Base-by-base conservation (phyloP, 768 basidiomycete genomes). In the Lactifluus volemus region DNA sequence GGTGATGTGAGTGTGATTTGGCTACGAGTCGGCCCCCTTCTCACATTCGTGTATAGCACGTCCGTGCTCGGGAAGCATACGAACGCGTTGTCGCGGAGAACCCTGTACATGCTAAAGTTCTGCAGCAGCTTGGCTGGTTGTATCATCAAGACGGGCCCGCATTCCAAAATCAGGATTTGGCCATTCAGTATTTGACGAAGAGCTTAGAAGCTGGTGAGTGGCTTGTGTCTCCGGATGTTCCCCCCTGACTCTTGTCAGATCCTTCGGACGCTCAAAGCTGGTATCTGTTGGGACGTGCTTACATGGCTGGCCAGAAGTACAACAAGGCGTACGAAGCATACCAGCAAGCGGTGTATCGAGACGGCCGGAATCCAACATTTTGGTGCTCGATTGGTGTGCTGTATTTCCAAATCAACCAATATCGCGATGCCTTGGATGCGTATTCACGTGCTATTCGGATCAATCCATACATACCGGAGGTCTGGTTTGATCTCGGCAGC, bases 241-340 rank as follows among this genome's bases (percentile, higher is more conserved):
- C n/a, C n/a, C n/a, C n/a, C 59, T 48, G 49, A 38, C 21, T 41
- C 15, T n/a, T 21, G 44, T 15, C 69, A 95, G 97, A 98, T 74
- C 85, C 92, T 17, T 82, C 87, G 30, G 97, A 99, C 71, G 92
- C 97, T 17, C 97, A 98, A 74, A 95, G 91, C 68, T 99, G 97
- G 96, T 99, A 98, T 75, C 84, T 98, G 47, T 86, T 98, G 64
- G 96, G 96, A 57, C 91, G 97, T 64, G 96, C 96, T 1, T 98
- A 94, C 74, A 98, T 98, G 94, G 92, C 94, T 15, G 93, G 92
- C 17, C 92, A 92, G 73, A 96, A 98, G 72, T 98, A 98, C 77
- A 98, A 97, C 81, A 98, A 98, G 72, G 97, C 97, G 17, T 98
- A 99, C 75, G 96, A 99, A 73, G 95, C 95, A 0, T 98, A 98